Evolutionary conservation across 2,329 filamentous ascomycete species (phyloP).

Genomic region (Botrytis aclada): DNA sequence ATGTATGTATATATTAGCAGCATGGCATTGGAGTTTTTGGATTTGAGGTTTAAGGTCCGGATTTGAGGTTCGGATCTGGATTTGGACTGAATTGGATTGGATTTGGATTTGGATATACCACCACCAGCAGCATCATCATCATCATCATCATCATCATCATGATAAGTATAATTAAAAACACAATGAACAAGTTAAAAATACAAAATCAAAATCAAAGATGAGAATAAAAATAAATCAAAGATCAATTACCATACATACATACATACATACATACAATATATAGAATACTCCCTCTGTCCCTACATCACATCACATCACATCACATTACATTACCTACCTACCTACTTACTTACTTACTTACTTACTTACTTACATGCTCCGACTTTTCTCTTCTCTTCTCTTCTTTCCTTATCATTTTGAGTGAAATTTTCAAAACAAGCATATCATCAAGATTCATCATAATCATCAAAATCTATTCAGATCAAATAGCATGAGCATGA

Average conservation of each 20-base stretch:
- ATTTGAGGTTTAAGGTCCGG: neutral
- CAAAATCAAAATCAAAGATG: too few relatives aligned
- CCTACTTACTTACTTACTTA: too few relatives aligned
- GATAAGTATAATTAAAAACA: neutral
- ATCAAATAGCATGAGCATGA: neutral
- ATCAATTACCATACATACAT: neutral
- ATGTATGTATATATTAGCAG: too few relatives aligned
- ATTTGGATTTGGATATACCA: slow-evolving; percentile 11
- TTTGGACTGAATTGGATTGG: too few relatives aligned
- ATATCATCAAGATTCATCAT: neutral
- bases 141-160: neutral
- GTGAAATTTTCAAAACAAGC: neutral
- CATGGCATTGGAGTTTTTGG: slow-evolving; percentile 3
- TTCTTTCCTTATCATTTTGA: too few relatives aligned
- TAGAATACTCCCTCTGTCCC: too few relatives aligned
- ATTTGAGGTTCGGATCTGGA: neutral
- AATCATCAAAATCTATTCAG: neutral
- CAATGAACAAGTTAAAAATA: too few relatives aligned
- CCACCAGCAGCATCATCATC: neutral
- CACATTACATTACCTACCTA: too few relatives aligned
- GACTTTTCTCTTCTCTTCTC: neutral
- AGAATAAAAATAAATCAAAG: too few relatives aligned
- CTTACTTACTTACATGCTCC: neutral
- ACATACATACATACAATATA: neutral
- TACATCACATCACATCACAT: too few relatives aligned